Base-by-base conservation (phyloP, 2,329 filamentous ascomycete genomes). In the Grosmannia huntii region DNA sequence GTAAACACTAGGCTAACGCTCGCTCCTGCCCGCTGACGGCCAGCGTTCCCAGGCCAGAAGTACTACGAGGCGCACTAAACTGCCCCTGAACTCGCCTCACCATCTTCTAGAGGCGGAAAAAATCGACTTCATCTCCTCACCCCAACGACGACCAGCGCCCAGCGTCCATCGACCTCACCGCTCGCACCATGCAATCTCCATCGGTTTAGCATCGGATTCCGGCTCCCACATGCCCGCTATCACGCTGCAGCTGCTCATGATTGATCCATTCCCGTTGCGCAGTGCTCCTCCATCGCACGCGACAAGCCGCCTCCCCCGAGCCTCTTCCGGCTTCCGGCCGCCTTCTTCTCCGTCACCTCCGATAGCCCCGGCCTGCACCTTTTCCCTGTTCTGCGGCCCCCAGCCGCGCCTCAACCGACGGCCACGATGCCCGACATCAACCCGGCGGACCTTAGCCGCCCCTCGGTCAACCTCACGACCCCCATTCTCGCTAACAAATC, bases 371-470 rank as follows among this genome's bases (percentile, higher is more conserved):
- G 28, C 31, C n/a, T n/a, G 16, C n/a, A 16, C 31, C 28, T 7
- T 28, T 12, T 12, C 11, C 23, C 11, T 31, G 2, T 2, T 53
- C 19, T 28, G 25, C 49, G 25, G 49, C 27, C 23, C 2, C 27
- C 27, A 27, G 16, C 25, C 16, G 25, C 16, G 6, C 49, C 49
- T 10, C 4, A 33, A 10, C 4, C 27, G 23, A 19, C 49, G 49
- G 33, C 14, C 60, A 68, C 63, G 64, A 86, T 86, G 83, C 82
- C 83, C 66, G 83, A 86, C 73, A 86, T 86, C 73, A 83, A 86
- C 75, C 83, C 83, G 67, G 82, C 83, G 74, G 82, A 83, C 63
- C 71, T 86, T 66, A 85, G 82, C 75, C 81, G 82, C 66, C 79
- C 81, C 61, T 72, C 81, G 53, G 69, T 78, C 68, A 77, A 72